Base-by-base conservation (phyloP, 2,329 filamentous ascomycete genomes). In the Aspergillus pseudotamarii region DNA sequence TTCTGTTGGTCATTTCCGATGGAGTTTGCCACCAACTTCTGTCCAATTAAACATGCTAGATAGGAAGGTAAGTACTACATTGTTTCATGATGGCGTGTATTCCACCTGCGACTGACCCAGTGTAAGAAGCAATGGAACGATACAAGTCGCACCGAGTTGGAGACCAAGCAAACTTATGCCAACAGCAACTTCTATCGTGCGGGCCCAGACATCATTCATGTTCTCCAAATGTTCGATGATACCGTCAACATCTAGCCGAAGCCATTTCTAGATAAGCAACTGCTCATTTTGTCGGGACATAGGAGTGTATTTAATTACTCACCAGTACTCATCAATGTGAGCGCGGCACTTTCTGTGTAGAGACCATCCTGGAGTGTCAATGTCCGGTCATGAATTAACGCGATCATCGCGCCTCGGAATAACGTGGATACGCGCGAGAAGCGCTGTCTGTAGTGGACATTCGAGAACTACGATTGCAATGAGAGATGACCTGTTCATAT, bases 261-360 rank as follows among this genome's bases (percentile, higher is more conserved):
- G 36, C 36, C 36, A 41, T 41, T 41, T 9, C 6, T 41, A 19
- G 51, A 23, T 55, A 32, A 55, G 51, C 12, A 55, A 55, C 36
- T 41, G 16, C 8, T 2, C 36, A 9, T 19, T 41, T n/a, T 41
- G 6, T 41, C 8, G 8, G 6, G 36, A 19, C 3, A 41, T 41
- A 41, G n/a, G 51, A 38, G 30, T 26, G 4, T 30, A 55, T 19
- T 11, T 12, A 38, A 38, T 54, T 3, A 41, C 36, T 41, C 36
- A 41, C 36, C 53, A 9, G 53, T 56, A 38, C 53, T 56, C 53
- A 56, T 56, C 32, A 56, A 26, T 16, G 53, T 56, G 11, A 56
- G 32, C 6, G 53, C 53, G 9, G 53, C 53, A 56, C 32, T 38
- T 38, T 56, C 53, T 38, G 16, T 23, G 32, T 56, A 56, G 11